Base-by-base conservation (phyloP, 176 grass and related monocot genomes). In the Zoysia pacifica region DNA sequence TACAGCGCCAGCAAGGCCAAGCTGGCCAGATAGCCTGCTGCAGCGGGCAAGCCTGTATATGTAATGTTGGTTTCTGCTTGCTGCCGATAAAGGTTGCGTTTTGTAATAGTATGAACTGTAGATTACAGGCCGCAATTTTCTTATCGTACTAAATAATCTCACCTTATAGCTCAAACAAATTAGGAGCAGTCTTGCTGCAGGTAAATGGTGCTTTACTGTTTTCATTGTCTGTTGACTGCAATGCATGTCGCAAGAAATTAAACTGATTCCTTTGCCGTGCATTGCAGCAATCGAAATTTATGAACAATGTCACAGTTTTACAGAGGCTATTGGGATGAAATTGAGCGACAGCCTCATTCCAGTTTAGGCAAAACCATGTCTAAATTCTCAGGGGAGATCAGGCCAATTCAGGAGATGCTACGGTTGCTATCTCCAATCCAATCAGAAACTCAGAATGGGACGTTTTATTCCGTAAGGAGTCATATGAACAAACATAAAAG, bases 1-100 rank as follows among this genome's bases (percentile, higher is more conserved):
- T 77, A 81, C 84, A 67, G 87, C 20, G 59, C 59, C 59, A 62
- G 59, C 59, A 36, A 62, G 20, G 59, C 58, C 58, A 61, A 61
- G 58, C 35, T 61, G 59, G 56, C 56, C 2, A n/a, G 18, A 60
- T 10, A 35, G 20, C 20, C 16, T 35, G 59, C 19, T 62, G 19
- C 20, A 62, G 19, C 19, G 58, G 19, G 58, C 20, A 62, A 62
- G 20, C 59, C 19, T 62, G 59, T 36, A 36, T 20, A 62, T 62
- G 59, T 18, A 36, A 35, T 62, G 59, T 35, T 9, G 59, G 59
- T 62, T 62, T 62, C 20, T 62, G 20, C 59, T 62, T 62, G 20
- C 59, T 36, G 59, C 20, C 3, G 8, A 35, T 36, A 60, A 62
- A 36, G 59, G 3, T 62, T 11, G 20, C 10, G 36, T 35, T 62